phyloP scores from a whole-genome alignment of 768 basidiomycete species.

The Infundibulicybe gibba region DNA sequence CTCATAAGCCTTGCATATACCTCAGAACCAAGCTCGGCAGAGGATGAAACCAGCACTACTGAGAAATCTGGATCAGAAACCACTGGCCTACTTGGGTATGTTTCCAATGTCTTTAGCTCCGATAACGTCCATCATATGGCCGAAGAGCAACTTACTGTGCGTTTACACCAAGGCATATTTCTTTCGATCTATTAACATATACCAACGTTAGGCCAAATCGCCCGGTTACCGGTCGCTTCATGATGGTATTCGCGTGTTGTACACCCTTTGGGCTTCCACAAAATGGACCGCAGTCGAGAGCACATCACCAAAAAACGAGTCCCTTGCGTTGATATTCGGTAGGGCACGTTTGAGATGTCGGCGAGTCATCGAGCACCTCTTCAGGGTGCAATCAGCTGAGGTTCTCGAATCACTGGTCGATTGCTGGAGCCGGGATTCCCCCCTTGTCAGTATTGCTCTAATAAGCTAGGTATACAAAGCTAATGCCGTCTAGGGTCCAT shows the following conservation, averaged over 20 bases:
- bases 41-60: constrained; percentile 49
- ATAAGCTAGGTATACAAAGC: no score
- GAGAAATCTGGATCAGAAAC: constrained; percentile 55
- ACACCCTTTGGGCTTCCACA: constrained; percentile 67
- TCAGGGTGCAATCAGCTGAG: constrained; percentile 75
- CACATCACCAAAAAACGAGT: constrained; percentile 61
- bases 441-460: constrained; percentile 20
- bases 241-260: constrained; percentile 78
- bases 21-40: constrained; percentile 41
- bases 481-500: constrained; percentile 24
- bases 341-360: constrained; percentile 69
- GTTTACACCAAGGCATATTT: constrained; percentile 12
- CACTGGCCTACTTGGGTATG: constrained; percentile 79
- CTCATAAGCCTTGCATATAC: constrained; percentile 65
- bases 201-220: constrained; percentile 54
- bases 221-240: constrained; percentile 75
- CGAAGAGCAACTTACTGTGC: constrained; percentile 59
- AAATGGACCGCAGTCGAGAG: constrained; percentile 41
- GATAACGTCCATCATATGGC: constrained; percentile 45
- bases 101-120: constrained; percentile 87
- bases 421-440: constrained; percentile 67
- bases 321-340: constrained; percentile 60
- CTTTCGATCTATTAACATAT: constrained; percentile 2
- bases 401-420: constrained; percentile 82
- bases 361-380: constrained; percentile 81